phyloP scores from a whole-genome alignment of 495 filamentous ascomycete genomes.

The Penicillium soppii region DNA sequence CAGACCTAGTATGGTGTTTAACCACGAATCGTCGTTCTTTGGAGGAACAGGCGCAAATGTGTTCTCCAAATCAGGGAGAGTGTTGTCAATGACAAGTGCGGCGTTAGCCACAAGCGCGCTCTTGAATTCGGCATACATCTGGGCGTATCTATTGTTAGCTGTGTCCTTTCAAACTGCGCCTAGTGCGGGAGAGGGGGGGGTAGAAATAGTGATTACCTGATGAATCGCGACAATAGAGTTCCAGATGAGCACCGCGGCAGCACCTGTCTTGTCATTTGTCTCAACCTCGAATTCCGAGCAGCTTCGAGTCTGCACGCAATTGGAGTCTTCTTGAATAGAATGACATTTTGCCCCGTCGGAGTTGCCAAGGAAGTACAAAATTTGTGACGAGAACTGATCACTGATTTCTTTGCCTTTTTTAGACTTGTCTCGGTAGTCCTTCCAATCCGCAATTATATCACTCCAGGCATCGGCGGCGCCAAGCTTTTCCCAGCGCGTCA shows the following conservation, averaged over 20 bases:
- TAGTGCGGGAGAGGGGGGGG: not conserved
- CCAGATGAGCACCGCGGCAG: slow-evolving; percentile 28
- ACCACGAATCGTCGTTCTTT: slow-evolving; percentile 17
- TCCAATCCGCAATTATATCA: not conserved
- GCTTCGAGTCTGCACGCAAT: not conserved
- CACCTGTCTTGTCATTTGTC: slow-evolving; percentile 1
- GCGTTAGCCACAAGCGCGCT: not conserved
- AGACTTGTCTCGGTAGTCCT: not conserved
- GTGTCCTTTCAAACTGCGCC: not conserved
- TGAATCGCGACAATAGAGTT: slow-evolving; percentile 30
- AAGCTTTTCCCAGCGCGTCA: not conserved
- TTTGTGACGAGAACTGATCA: not conserved
- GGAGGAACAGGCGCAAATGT: slow-evolving; percentile 30
- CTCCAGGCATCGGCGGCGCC: not conserved
- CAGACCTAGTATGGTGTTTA: slow-evolving; percentile 23
- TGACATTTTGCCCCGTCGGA: not conserved
- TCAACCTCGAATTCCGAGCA: not conserved
- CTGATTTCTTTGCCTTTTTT: not conserved
- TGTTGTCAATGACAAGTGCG: not conserved
- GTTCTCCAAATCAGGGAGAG: slow-evolving; percentile 22
- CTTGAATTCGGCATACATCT: slow-evolving; percentile 13
- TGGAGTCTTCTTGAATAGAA: not conserved
- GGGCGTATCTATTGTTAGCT: not conserved
- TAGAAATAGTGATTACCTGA: not conserved
- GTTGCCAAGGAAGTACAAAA: not conserved